These are phyloP conservation scores for Clathrospora elynae DNA, from an alignment of 2,329 filamentous ascomycete genomes.

Conservation along the genomic window DNA sequence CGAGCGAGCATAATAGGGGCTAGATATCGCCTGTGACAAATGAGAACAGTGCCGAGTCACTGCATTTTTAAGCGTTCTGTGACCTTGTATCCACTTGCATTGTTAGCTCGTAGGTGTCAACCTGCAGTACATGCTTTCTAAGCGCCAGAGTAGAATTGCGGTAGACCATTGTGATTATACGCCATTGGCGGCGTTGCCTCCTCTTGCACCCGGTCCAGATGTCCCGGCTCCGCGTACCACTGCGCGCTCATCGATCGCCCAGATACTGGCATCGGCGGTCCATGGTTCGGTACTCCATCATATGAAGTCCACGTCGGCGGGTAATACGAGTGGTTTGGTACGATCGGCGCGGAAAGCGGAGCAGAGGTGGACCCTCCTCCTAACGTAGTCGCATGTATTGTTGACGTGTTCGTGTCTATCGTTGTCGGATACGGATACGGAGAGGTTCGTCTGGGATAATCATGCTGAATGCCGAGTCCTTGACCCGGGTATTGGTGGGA, in stretches of 20 bases:
- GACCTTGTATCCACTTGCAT: neutral
- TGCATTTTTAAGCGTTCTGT: neutral
- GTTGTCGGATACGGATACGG: constrained; percentile 42
- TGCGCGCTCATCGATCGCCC: constrained; percentile 44
- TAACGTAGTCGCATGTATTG: constrained; percentile 32
- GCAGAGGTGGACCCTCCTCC: constrained; percentile 32
- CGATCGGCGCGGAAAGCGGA: constrained; percentile 44
- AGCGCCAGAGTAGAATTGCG: constrained; percentile 40
- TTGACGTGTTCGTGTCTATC: constrained; percentile 41
- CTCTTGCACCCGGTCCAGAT: constrained; percentile 45
- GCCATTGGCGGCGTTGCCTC: constrained; percentile 39
- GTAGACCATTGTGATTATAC: constrained; percentile 35
- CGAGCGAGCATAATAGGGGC: no score
- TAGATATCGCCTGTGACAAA: no score
- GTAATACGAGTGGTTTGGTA: constrained; percentile 40
- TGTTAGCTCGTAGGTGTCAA: neutral
- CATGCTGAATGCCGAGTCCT: constrained; percentile 40
- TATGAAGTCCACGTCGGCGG: constrained; percentile 42
- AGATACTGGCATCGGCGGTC: constrained; percentile 35
- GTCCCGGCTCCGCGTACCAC: constrained; percentile 42
- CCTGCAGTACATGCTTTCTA: constrained; percentile 12
- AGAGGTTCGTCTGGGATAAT: constrained; percentile 41
- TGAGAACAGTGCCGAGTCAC: no score
- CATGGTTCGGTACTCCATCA: constrained; percentile 29
- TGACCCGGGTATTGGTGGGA: constrained; percentile 40